Percentiles rank a stretch among this genome's conserved stretches.
Evolutionary conservation across 169 alveolate species (phyloP).

Genomic region (Fabrea salina): DNA sequence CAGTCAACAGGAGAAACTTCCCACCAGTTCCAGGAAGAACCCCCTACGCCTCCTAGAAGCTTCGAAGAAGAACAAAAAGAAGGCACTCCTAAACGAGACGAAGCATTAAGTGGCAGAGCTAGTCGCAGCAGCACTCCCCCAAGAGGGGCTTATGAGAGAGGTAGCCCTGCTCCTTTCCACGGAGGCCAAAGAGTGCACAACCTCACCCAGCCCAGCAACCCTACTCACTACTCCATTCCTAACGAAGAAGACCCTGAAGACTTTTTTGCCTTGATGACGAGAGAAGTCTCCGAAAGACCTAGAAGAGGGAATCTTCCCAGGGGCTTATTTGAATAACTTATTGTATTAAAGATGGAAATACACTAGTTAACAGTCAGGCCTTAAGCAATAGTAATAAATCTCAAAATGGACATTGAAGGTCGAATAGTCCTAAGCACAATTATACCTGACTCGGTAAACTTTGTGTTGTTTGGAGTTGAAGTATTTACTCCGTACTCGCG

Average conservation of each 20-base stretch:
- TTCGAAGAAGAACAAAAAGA: neutral
- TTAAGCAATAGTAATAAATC: neutral
- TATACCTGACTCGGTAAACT: neutral
- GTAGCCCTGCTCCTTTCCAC: neutral
- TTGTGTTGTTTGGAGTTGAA: conserved; percentile 30
- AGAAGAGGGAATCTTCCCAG: neutral
- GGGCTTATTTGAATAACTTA: neutral
- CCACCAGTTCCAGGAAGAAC: neutral
- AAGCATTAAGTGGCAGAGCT: neutral
- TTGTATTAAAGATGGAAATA: neutral
- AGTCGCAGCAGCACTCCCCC: neutral
- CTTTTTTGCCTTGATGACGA: neutral
- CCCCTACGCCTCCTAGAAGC: conserved; percentile 9
- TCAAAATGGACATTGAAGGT: neutral
- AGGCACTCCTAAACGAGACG: conserved; percentile 4
- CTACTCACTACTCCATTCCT: neutral
- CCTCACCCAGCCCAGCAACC: neutral
- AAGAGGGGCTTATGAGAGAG: neutral
- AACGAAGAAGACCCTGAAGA: neutral
- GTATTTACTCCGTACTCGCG: conserved; percentile 12
- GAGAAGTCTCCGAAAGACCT: neutral
- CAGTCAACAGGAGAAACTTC: conserved; percentile 19
- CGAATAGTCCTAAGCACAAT: neutral
- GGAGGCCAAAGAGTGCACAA: neutral
- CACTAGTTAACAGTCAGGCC: neutral